Percentiles rank a stretch among this genome's conserved stretches.
These are phyloP conservation scores for Botryotinia narcissicola DNA, from an alignment of 2,329 filamentous ascomycete species.

Conservation along the genomic window DNA sequence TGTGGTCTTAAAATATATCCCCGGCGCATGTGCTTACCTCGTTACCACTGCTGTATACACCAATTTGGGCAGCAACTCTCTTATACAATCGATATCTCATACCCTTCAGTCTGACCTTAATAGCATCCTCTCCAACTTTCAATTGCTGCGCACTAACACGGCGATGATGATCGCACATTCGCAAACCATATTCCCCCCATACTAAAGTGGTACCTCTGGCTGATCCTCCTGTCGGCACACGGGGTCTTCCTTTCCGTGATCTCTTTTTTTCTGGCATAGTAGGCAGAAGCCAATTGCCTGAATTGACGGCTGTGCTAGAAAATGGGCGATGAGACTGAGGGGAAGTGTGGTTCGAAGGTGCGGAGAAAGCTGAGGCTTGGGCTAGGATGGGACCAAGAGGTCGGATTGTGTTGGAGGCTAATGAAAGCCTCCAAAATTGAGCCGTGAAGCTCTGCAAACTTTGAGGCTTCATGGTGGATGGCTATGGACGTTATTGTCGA, in stretches of 20 bases:
- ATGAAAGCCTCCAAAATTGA: slow-evolving; percentile 35
- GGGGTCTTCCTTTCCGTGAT: slow-evolving; percentile 81
- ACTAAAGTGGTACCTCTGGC: slow-evolving; percentile 90
- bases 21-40: slow-evolving; percentile 56
- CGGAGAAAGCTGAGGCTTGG: slow-evolving; percentile 29
- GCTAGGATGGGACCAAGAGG: slow-evolving; percentile 23
- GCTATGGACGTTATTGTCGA: slow-evolving; percentile 20
- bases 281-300: slow-evolving; percentile 79
- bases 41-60: slow-evolving; percentile 93
- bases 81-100: slow-evolving; percentile 92
- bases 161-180: slow-evolving; percentile 90
- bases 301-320: slow-evolving; percentile 61
- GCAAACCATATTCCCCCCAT: slow-evolving; percentile 93
- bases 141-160: slow-evolving; percentile 83
- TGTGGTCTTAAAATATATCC: neutral
- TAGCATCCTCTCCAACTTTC: slow-evolving; percentile 89
- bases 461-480: slow-evolving; percentile 34
- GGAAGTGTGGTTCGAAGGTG: slow-evolving; percentile 37
- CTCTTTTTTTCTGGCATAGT: slow-evolving; percentile 78
- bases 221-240: slow-evolving; percentile 87
- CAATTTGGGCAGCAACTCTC: slow-evolving; percentile 86
- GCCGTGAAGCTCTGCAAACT: slow-evolving; percentile 33
- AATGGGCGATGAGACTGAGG: slow-evolving; percentile 60
- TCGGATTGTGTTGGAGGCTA: slow-evolving; percentile 39
- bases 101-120: slow-evolving; percentile 82